A percentile compares a stretch with the other conserved stretches of the same genome.
phyloP scores from a whole-genome alignment of 768 basidiomycete species.

The Lactarius akahatsu region DNA sequence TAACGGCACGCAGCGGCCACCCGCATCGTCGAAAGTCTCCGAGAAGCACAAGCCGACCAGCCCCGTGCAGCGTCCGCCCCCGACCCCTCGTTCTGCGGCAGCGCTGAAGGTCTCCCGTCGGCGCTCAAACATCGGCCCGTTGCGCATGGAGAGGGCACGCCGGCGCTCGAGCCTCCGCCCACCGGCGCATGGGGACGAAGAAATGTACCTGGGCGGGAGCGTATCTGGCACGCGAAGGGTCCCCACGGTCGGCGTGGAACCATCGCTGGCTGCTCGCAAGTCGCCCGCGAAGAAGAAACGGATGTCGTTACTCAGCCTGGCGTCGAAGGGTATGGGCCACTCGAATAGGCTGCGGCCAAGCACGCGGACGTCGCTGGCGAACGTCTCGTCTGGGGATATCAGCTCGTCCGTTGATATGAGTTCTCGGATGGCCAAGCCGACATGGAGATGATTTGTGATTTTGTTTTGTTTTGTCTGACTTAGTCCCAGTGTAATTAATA shows the following conservation, averaged over 20 bases:
- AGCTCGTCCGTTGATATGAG: conserved; percentile 43
- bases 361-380: conserved; percentile 33
- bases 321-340: conserved; percentile 32
- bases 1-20: conserved; percentile 23
- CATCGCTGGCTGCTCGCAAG: conserved; percentile 30
- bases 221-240: conserved; percentile 44
- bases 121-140: conserved; percentile 74
- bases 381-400: conserved; percentile 44
- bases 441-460: conserved; percentile 52
- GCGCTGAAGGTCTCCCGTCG: conserved; percentile 46
- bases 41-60: conserved; percentile 8
- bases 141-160: conserved; percentile 68
- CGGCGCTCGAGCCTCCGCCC: conserved; percentile 82
- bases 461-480: conserved; percentile 8
- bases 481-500: conserved; percentile 7
- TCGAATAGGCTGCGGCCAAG: conserved; percentile 36
- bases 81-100: conserved; percentile 18
- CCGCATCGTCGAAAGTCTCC: background rate
- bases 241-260: conserved; percentile 33
- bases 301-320: conserved; percentile 49
- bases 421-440: conserved; percentile 43
- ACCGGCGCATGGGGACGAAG: conserved; percentile 50
- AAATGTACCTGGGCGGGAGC: conserved; percentile 37
- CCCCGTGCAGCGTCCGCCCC: conserved; percentile 12
- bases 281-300: conserved; percentile 67